Evolutionary conservation across 345 rosid genomes (phyloP), one percentile per base, ranked within the genome.

Genomic region (Excoecaria agallocha): DNA sequence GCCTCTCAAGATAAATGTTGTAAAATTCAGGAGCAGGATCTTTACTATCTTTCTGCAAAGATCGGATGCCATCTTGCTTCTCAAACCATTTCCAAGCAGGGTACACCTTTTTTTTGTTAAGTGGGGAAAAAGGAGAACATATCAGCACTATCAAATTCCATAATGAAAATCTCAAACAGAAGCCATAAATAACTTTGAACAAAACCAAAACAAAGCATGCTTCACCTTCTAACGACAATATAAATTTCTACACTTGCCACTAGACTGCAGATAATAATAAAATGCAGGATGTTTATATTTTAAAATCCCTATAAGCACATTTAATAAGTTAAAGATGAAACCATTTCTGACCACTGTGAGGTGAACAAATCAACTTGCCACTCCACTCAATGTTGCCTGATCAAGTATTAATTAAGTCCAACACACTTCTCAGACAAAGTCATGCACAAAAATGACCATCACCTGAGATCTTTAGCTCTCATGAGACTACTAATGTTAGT

Each of bases 31-130:
- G 99, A 74, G 99, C 99, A 24, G 97, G 98, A 71, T 96, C 99
- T 72, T 93, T 87, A 76, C 79, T 93, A 81, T 93, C 89, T 82
- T 93, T 91, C 83, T 96, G 99, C 79, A 96, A 83, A 69, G 92
- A 89, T 65, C 98, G 94, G 70, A 96, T 96, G 61, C 98, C 99
- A 87, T 96, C 99, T 86, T 96, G 99, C 89, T 96, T 96, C 88
- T 96, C 99, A 74, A 85, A 93, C 99, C 99, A 96, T 85, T 89
- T 96, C 99, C 99, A 96, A 48, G 93, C 97, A 75, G 99, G 99
- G 83, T 96, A 96, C 78, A 96, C 98, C 99, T 96, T 17, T 25
- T 49, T 56, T 48, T n/a, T n/a, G n/a, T n/a, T 35, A 51, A n/a
- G 24, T 5, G 67, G 55, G 16, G 20, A 11, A 69, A 37, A 62